Evolutionary conservation across 371 early-diverging fungal species (phyloP), one percentile per base, ranked within the genome.

Genomic region (Paramicrosporidium saccamoebae): DNA sequence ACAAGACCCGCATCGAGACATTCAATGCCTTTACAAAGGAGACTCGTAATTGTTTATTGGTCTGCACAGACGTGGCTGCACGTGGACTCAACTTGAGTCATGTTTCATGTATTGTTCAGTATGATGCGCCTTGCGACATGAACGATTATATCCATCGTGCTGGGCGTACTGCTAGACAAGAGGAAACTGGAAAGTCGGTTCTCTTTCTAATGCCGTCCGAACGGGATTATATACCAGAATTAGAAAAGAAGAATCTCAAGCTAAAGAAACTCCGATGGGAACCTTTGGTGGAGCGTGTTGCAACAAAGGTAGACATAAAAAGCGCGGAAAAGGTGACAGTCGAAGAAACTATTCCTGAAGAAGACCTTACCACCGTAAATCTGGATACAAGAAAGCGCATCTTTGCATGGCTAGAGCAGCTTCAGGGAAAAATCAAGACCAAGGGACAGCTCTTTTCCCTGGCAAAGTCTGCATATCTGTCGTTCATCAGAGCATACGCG

Each of bases 61-160:
- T 94, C 30, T 77, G 79, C 37, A 95, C 98, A 0, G 96, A 95
- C 46, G 81, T 98, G 5, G 88, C 86, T 5, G 84, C 94, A 4
- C 66, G 98, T 42, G 98, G 98, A 24, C 48, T 98, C 17, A 96
- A 98, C 57, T 44, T 95, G 30, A 73, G 88, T 10, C 57, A 78
- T 32, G 74, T 95, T 12, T 57, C 68, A 13, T 52, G 55, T 20
- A 77, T 98, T 30, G 50, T 96, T 17, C 96, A 98, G 42, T 92
- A 69, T 31, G 98, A 98, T 43, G 62, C 81, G n/a, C 98, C 98
- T 4, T 49, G 65, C 10, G 79, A 74, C 41, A 38, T 72, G 9
- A 57, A 64, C 23, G 81, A 79, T 25, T 95, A 88, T 43, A 68
- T 92, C 16, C 98, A 98, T 48, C 64, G 97, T 33, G 69, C 72